Evolutionary conservation across 805 yeast species (phyloP).

Genomic region (Debaryomyces castellii): DNA sequence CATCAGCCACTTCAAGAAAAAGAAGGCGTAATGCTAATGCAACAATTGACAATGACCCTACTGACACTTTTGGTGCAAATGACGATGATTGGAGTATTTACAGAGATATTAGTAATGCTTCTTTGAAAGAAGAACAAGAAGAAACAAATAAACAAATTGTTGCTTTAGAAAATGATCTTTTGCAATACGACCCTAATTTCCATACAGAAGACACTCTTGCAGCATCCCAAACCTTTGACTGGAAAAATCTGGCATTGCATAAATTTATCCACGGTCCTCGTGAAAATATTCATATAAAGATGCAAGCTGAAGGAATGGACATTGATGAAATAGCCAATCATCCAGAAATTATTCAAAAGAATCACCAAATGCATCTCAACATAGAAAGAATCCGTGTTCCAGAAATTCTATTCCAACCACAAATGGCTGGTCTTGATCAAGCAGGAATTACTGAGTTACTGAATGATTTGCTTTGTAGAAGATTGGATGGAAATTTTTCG

Average conservation of each 20-base stretch:
- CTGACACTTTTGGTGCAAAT: slow-evolving; percentile 90
- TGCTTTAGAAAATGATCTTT: slow-evolving; percentile 68
- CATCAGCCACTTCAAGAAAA: slow-evolving; percentile 48
- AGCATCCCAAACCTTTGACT: slow-evolving; percentile 67
- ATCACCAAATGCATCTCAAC: slow-evolving; percentile 87
- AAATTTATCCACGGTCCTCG: slow-evolving; percentile 88
- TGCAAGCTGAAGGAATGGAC: slow-evolving; percentile 42
- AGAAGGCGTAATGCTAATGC: slow-evolving; percentile 49
- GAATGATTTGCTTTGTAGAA: slow-evolving; percentile 60
- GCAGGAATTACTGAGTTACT: slow-evolving; percentile 86
- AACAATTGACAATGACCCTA: slow-evolving; percentile 85
- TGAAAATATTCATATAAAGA: slow-evolving; percentile 62
- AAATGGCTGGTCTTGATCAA: slow-evolving; percentile 92
- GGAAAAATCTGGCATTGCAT: slow-evolving; percentile 79
- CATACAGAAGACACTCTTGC: slow-evolving; percentile 83
- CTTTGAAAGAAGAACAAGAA: slow-evolving; percentile 79
- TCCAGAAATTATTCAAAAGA: slow-evolving; percentile 75
- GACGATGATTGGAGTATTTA: slow-evolving; percentile 96
- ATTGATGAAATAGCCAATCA: slow-evolving; percentile 44
- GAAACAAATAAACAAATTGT: slow-evolving; percentile 62
- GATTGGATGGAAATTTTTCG: slow-evolving; percentile 56
- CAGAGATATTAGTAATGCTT: slow-evolving; percentile 72
- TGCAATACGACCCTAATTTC: slow-evolving; percentile 83
- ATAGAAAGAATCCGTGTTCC: slow-evolving; percentile 91
- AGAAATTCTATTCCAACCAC: slow-evolving; percentile 88